A percentile compares a stretch with the other conserved stretches of the same genome.
These are phyloP conservation scores for Fusarium penzigii DNA, from an alignment of 2,329 filamentous ascomycete species.

Conservation along the genomic window DNA sequence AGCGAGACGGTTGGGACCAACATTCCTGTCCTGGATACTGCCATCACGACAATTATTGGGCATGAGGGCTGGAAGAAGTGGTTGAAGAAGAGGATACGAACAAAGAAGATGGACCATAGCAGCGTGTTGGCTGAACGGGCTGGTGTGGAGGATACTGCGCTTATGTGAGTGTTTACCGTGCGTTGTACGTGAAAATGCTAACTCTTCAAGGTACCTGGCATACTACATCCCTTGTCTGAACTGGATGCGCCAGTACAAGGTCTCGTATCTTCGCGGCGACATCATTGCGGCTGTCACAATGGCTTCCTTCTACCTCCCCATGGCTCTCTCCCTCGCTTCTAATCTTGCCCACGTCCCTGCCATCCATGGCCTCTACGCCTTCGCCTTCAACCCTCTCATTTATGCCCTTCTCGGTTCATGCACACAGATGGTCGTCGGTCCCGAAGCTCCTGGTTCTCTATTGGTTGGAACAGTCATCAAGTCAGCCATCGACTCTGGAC, in stretches of 20 bases:
- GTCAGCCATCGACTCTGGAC: constrained; percentile 69
- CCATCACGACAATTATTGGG: constrained; percentile 40
- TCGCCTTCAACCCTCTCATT: constrained; percentile 87
- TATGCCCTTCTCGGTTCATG: constrained; percentile 92
- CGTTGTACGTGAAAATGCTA: constrained; percentile 1
- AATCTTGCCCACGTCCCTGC: constrained; percentile 92
- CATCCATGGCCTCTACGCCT: constrained; percentile 91
- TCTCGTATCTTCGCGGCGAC: constrained; percentile 81
- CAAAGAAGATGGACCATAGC: constrained; percentile 72
- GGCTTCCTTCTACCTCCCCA: constrained; percentile 97
- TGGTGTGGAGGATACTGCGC: constrained; percentile 70
- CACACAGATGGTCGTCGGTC: constrained; percentile 90
- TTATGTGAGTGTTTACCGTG: constrained; percentile 60
- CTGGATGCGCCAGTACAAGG: constrained; percentile 87
- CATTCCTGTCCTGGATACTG: constrained; percentile 41
- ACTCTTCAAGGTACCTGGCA: constrained; percentile 68
- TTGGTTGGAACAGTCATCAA: constrained; percentile 86
- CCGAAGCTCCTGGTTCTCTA: constrained; percentile 90
- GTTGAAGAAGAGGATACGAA: constrained; percentile 54
- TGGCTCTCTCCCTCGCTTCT: constrained; percentile 89
- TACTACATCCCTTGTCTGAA: constrained; percentile 93
- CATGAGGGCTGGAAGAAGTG: constrained; percentile 49
- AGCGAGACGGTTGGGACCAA: constrained; percentile 35
- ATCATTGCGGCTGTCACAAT: constrained; percentile 88
- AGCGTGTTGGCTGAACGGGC: constrained; percentile 70